Evolutionary conservation across 371 early-diverging fungal genomes (phyloP), one percentile per base, ranked within the genome.

Genomic region (Rhizopus microsporus): DNA sequence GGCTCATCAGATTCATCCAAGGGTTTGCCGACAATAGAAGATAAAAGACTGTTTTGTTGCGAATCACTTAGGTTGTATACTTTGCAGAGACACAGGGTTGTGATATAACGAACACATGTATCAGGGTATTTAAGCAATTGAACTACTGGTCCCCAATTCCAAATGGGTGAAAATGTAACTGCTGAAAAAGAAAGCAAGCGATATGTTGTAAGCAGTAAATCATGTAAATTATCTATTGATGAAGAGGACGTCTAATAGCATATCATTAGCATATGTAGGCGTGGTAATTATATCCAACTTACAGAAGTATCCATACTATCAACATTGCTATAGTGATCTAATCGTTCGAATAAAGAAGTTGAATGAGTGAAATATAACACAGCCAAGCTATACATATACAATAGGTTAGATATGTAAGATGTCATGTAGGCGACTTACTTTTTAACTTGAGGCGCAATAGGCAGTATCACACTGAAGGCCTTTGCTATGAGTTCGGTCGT

Each of bases 381-480:
- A 69, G 80, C 74, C 77, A 86, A 72, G 73, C 86, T 78, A 80
- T 16, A 40, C 2, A 23, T 23, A 23, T 23, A 43, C 12, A 37
- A 16, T 54, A 12, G 51, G 16, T 13, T 23, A 12, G 40, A 30
- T 15, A 32, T 53, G 23, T 23, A 23, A 23, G 23, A 23, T 23
- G 23, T 23, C 23, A 1, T 23, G 23, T 23, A 23, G 35, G 29
- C 43, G 29, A 51, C 49, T 32, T 80, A 86, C 82, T 88, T 82
- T 67, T 81, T 77, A 7, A 91, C 72, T 69, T 94, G 93, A 38
- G 94, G 93, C 31, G 84, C 82, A 40, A 85, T 81, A 23, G 87
- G 84, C 46, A 91, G 65, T 49, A 93, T 69, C 53, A 75, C 32
- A 40, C 88, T 83, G 57, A 89, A 82, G 12, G 92, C 88, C 51